phyloP scores from a whole-genome alignment of 192 early-diverging fungal genomes.

The Coemansia sp. region DNA sequence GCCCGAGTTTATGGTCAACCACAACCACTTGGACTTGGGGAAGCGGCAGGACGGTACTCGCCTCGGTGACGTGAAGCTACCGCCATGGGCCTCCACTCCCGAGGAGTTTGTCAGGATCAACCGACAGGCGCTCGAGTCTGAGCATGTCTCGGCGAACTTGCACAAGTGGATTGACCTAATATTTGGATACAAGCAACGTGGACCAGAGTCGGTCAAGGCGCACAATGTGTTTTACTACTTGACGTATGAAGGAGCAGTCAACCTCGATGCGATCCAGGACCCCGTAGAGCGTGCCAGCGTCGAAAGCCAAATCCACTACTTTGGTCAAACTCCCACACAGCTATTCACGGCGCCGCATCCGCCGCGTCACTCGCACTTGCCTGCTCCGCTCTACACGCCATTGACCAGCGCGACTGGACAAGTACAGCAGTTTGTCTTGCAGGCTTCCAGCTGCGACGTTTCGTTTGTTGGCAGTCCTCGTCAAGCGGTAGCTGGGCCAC shows the following conservation, averaged over 20 bases:
- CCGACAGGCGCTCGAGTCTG: slow-evolving; percentile 75
- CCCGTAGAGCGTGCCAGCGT: slow-evolving; percentile 86
- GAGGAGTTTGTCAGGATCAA: slow-evolving; percentile 86
- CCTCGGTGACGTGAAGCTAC: slow-evolving; percentile 72
- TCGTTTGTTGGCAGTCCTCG: slow-evolving; percentile 34
- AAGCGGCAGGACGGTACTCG: slow-evolving; percentile 63
- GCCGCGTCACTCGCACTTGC: slow-evolving; percentile 20
- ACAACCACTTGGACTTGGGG: slow-evolving; percentile 66
- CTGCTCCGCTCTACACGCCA: slow-evolving; percentile 23
- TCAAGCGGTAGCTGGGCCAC: not conserved
- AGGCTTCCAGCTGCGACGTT: slow-evolving; percentile 28
- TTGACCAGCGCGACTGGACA: slow-evolving; percentile 26
- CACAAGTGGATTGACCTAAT: slow-evolving; percentile 96
- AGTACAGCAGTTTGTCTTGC: slow-evolving; percentile 47
- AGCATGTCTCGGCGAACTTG: slow-evolving; percentile 85
- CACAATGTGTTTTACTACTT: slow-evolving; percentile 96
- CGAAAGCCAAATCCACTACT: slow-evolving; percentile 95
- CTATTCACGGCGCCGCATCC: slow-evolving; percentile 89
- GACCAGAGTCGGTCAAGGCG: slow-evolving; percentile 78
- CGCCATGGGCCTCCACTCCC: slow-evolving; percentile 81
- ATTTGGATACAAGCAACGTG: slow-evolving; percentile 96
- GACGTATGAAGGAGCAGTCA: slow-evolving; percentile 95
- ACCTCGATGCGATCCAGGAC: slow-evolving; percentile 86
- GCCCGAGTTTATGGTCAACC: slow-evolving; percentile 86
- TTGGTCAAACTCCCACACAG: slow-evolving; percentile 94